Evolutionary conservation across 73 alveolate species (phyloP).

Genomic region (Durusdinium trenchii): DNA sequence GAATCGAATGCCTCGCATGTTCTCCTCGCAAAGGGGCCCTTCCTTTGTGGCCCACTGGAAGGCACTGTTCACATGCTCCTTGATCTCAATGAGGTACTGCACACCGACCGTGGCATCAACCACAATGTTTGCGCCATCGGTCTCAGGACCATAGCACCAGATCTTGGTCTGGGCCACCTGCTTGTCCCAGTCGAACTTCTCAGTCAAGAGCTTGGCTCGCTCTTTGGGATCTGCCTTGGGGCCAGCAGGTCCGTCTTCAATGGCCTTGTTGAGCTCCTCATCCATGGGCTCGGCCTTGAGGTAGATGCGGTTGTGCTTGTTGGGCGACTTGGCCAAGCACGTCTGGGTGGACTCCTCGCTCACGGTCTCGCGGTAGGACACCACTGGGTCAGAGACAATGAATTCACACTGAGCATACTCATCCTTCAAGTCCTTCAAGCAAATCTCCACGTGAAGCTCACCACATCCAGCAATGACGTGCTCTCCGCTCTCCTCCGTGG

Average conservation of each 20-base stretch:
- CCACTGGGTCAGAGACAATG: conserved; percentile 97
- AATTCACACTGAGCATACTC: conserved; percentile 96
- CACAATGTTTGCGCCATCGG: conserved; percentile 97
- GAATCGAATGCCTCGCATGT: conserved; percentile 98
- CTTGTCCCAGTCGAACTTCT: conserved; percentile 98
- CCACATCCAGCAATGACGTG: conserved; percentile 98
- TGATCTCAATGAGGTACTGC: conserved; percentile 97
- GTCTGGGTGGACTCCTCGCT: conserved; percentile 96
- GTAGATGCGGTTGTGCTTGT: conserved; percentile 98
- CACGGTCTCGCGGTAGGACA: conserved; percentile 98
- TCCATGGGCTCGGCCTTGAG: conserved; percentile 97
- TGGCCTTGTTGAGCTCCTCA: conserved; percentile 97
- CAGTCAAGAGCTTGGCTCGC: conserved; percentile 97
- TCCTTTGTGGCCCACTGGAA: conserved; percentile 98
- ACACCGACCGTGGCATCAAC: conserved; percentile 97
- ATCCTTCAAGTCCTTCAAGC: conserved; percentile 97
- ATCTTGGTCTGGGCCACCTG: conserved; percentile 96
- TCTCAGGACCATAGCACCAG: conserved; percentile 98
- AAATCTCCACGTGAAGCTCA: conserved; percentile 98
- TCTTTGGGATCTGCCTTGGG: conserved; percentile 96
- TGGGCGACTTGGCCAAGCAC: conserved; percentile 98
- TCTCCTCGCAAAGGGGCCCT: conserved; percentile 98
- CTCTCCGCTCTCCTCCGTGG: conserved; percentile 97
- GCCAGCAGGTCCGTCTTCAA: conserved; percentile 97
- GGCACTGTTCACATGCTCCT: conserved; percentile 97